Conservation (phyloP, 257 asterid species). For the Mitragyna speciosa region DNA sequence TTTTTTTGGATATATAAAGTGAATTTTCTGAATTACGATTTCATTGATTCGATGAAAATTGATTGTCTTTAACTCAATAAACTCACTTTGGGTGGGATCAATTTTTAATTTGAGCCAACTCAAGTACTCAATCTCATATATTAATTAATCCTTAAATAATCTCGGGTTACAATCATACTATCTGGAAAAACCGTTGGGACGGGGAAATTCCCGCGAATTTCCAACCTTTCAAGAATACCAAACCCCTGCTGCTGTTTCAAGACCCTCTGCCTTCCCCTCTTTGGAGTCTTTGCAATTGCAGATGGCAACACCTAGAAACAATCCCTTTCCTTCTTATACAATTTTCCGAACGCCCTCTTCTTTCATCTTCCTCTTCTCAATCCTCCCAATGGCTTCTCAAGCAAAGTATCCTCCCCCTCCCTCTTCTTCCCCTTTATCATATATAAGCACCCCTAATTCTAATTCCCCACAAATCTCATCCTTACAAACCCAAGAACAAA, state of each 20-base stretch:
- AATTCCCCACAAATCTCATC: constrained; percentile 22
- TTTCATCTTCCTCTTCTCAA: constrained; percentile 31
- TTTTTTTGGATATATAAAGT: too few relatives aligned
- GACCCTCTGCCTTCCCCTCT: neutral
- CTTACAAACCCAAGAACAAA: neutral
- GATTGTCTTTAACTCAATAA: neutral
- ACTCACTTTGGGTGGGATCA: neutral
- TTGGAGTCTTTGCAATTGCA: neutral
- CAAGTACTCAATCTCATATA: neutral
- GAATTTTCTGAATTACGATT: neutral
- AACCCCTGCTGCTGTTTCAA: constrained; percentile 25
- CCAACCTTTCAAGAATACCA: constrained; percentile 64
- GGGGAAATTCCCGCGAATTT: constrained; percentile 65
- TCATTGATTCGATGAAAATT: neutral
- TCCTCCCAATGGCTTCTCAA: constrained; percentile 45
- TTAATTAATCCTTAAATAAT: neutral
- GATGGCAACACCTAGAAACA: constrained; percentile 23
- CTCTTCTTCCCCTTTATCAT: neutral
- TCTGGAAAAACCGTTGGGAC: constrained; percentile 15
- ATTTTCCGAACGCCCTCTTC: constrained; percentile 36
- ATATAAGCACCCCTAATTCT: constrained; percentile 33
- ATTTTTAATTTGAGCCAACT: neutral
- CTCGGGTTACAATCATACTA: neutral
- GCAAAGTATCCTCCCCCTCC: constrained; percentile 49
- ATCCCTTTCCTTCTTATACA: constrained; percentile 51